Evolutionary conservation across 2,329 filamentous ascomycete genomes (phyloP), one percentile per base, ranked within the genome.

Genomic region (Aquanectria penicillioides): DNA sequence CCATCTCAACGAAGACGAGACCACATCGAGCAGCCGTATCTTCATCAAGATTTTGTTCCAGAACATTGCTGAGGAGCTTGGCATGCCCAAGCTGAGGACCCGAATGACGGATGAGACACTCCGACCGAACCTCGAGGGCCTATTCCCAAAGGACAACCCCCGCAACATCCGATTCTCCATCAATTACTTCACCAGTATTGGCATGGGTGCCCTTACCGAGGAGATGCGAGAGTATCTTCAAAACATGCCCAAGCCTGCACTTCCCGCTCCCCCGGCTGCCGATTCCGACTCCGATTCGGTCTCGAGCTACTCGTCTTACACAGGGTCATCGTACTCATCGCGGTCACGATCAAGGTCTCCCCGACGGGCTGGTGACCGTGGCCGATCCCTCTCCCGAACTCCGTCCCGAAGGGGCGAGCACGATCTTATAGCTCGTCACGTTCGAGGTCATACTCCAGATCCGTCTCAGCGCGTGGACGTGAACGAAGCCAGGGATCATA

Each of bases 101-200:
- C 87, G 91, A 15, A 84, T 97, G 77, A 87, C 84, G 65, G 93
- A 97, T 67, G 91, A 95, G 37, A 84, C 87, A 46, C 81, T 98
- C 33, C 88, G 89, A 60, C 87, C 93, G 46, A 91, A 86, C 73
- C 87, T 97, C 58, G 87, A 89, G 33, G 94, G 94, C 25, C 80
- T 99, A 37, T 98, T 99, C 82, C 95, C 95, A 0, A 89, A 83
- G 60, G 94, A 98, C 74, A 92, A 93, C 70, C 87, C 93, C 20
- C 89, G 92, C 72, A 95, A 97, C 77, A 93, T 94, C 33, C 89
- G 94, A 51, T 99, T 99, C 82, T 92, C 94, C 47, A 97, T 99
- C 88, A 99, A 99, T 78, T 99, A 97, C 83, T 98, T 99, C 76
- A 99, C 95, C 9, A 95, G 93, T 70, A 97, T 99, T 70, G 93